Evolutionary conservation across 352 stramenopile species (phyloP).

Genomic region (Phytophthora meadii): DNA sequence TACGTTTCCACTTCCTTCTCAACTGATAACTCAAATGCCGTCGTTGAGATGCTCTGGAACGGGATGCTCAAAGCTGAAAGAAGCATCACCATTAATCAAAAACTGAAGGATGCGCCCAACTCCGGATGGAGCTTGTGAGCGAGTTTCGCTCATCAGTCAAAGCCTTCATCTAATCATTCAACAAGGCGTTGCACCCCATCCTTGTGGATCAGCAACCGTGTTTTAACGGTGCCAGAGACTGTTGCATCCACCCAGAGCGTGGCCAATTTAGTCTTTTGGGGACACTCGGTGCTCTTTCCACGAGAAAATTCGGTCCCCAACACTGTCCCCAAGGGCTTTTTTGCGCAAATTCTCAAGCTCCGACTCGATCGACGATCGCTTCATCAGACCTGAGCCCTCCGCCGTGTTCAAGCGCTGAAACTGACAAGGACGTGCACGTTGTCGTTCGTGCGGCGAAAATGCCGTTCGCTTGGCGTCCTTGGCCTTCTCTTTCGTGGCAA

Average conservation of each 20-base stretch:
- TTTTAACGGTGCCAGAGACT: constrained; percentile 10
- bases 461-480: background rate
- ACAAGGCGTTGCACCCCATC: constrained; percentile 4
- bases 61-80: constrained; percentile 6
- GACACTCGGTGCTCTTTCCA: constrained; percentile 8
- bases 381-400: background rate
- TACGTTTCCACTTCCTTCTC: background rate
- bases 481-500: background rate
- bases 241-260: background rate
- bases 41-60: constrained; percentile 3
- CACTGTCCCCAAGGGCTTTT: constrained; percentile 18
- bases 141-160: background rate
- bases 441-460: constrained; percentile 8
- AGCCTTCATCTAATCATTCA: constrained; percentile 5
- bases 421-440: no score
- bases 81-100: constrained; percentile 1
- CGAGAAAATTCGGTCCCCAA: constrained; percentile 24
- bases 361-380: constrained; percentile 8
- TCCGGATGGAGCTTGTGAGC: background rate
- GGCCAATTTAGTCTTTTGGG: constrained; percentile 9
- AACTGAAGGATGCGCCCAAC: constrained; percentile 11
- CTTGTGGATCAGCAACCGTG: background rate
- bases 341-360: constrained; percentile 1
- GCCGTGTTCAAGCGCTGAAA: constrained; percentile 15
- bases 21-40: no score